Evolutionary conservation across 1,284 basidiomycete genomes (phyloP), one percentile per base, ranked within the genome.

Genomic region (Serendipita sp.): DNA sequence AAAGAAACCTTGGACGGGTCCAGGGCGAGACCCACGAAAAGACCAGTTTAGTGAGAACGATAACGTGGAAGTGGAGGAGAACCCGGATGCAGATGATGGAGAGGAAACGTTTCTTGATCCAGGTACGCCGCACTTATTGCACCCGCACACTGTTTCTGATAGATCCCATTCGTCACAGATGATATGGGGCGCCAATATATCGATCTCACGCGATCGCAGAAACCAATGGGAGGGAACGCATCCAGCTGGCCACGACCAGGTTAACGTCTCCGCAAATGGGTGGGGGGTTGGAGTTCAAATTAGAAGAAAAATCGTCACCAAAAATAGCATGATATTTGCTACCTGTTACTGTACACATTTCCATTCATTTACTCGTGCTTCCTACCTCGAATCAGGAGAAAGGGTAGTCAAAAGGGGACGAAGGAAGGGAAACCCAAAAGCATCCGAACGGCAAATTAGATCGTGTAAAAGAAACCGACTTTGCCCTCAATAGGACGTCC

Each of bases 1-100:
- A 63, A 76, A 72, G 66, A 82, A 85, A 71, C 84, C 82, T 1
- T 74, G 73, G 47, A 78, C 74, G 34, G 78, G 78, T n/a, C 69
- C 75, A 47, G 63, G 58, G 58, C 71, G 73, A 13, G 86, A 85
- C 70, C 74, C 72, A 60, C 86, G 85, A n/a, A 8, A 8, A 81
- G 77, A 81, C 69, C 75, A 75, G 29, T 35, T 61, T 50, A 63
- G 65, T 49, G 62, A 62, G 49, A 6, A 5, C 12, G 77, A 82
- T 42, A 69, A 70, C 42, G 74, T 74, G 49, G 80, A 80, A 49
- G 81, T 82, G 42, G 79, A 82, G 2, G 82, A 81, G 1, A 81
- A 82, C 2, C 84, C 84, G 8, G 85, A 79, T 30, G 82, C 82
- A 29, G 81, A 85, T 61, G 78, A 77, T 30, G 85, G 53, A n/a